These are phyloP conservation scores for Trichoderma cornu-damae DNA, from an alignment of 2,329 filamentous ascomycete genomes.

Conservation along the genomic window DNA sequence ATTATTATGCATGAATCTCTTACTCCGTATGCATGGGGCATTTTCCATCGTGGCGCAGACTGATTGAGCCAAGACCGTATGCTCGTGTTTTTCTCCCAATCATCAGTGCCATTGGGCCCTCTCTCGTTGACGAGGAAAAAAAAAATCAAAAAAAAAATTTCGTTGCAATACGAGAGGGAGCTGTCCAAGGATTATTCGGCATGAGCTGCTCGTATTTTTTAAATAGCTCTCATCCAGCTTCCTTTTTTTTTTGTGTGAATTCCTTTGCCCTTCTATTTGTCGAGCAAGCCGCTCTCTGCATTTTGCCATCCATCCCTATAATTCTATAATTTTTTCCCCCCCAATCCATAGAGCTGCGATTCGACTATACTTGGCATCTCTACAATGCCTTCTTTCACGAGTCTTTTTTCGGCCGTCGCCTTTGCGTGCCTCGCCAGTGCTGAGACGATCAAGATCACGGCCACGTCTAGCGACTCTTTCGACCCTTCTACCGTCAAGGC, in stretches of 20 bases:
- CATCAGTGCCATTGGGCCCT: conserved; percentile 4
- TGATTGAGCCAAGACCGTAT: conserved; percentile 2
- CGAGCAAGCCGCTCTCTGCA: background rate
- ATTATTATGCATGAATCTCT: background rate
- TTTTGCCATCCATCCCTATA: conserved; percentile 22
- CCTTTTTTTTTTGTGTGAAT: conserved; percentile 29
- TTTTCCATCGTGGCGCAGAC: conserved; percentile 13
- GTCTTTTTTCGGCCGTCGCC: conserved; percentile 24
- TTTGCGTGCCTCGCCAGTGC: conserved; percentile 27
- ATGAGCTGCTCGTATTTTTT: background rate
- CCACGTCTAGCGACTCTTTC: conserved; percentile 32
- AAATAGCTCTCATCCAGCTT: background rate
- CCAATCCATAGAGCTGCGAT: background rate
- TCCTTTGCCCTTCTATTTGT: conserved; percentile 19
- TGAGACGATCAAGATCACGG: conserved; percentile 33
- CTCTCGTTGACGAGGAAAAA: background rate
- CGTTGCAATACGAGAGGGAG: conserved; percentile 5
- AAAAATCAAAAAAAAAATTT: no score
- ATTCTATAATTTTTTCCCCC: conserved; percentile 21
- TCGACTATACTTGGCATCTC: background rate
- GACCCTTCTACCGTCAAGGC: conserved; percentile 32
- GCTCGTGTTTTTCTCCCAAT: background rate
- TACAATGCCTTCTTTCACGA: conserved; percentile 30
- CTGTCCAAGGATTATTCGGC: background rate
- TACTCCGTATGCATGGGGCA: background rate